Base-by-base conservation (phyloP, 768 basidiomycete genomes). In the Hypsizygus marmoreus region DNA sequence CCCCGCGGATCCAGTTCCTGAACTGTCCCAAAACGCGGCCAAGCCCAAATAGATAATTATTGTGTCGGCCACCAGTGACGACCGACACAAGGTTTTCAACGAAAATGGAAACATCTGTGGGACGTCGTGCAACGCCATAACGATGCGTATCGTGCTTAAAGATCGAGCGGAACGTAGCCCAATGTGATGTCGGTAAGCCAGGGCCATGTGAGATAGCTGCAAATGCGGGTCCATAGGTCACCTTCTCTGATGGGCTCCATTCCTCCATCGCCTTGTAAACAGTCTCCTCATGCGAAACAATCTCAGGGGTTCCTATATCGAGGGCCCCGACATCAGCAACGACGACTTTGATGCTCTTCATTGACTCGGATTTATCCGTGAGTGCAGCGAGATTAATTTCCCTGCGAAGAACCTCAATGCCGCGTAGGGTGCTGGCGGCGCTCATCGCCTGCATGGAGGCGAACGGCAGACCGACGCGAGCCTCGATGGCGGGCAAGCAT, bases 381-480 rank as follows among this genome's bases (percentile, higher is more conserved):
- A 77, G 56, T 0, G 76, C 70, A 4, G 86, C 79, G 8, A 80
- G 67, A 25, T 73, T 73, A 46, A 88, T 75, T 68, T 92, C 91
- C 16, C 88, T 71, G 13, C 88, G 79, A 22, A 92, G 77, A 17
- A 91, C 78, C 49, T 91, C 86, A 10, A 80, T 72, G 0, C 74
- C 91, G 33, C 85, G 82, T 16, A 86, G 69, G 12, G 84, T 90
- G 39, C 82, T 80, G 4, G 82, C 84, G 23, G 86, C 82, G 50
- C 80, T 82, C 86, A 93, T 91, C 9, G 88, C 80, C 47, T 81
- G 81, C 31, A 84, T 80, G 6, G 76, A 69, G 9, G 73, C 61
- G 47, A 80, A 90, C 5, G 89, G 86, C n/a, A 90, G 68, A 9
- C 89, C 89, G 30, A 88, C 81, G 41, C 81, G 81, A 31, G 81